Percentiles rank a stretch among this genome's conserved stretches.
Evolutionary conservation across 2,329 filamentous ascomycete genomes (phyloP).

Genomic region (Trichoderma oligosporum): DNA sequence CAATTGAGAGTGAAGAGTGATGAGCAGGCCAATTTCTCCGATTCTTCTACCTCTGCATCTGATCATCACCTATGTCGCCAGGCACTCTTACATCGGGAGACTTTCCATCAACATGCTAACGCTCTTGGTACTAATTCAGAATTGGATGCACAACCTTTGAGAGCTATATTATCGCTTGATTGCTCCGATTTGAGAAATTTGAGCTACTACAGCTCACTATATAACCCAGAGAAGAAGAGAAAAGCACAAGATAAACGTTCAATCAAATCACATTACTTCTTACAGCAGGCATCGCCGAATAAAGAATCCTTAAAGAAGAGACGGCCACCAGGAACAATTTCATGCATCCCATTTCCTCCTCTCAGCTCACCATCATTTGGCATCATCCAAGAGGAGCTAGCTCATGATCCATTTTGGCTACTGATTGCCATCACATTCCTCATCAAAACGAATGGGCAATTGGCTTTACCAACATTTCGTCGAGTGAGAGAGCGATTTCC

Average conservation of each 20-base stretch:
- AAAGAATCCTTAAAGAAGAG: slow-evolving; percentile 28
- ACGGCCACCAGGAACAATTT: slow-evolving; percentile 45
- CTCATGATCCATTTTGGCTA: slow-evolving; percentile 71
- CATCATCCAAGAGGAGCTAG: slow-evolving; percentile 77
- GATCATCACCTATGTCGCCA: background rate
- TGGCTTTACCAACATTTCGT: slow-evolving; percentile 73
- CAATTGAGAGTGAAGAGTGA: background rate
- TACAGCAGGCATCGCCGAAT: slow-evolving; percentile 19
- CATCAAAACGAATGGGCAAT: slow-evolving; percentile 70
- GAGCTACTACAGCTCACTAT: background rate
- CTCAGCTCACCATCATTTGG: slow-evolving; percentile 64
- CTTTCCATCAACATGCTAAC: background rate
- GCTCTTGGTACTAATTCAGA: background rate
- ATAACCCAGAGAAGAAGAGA: background rate
- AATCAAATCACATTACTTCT: slow-evolving; percentile 36
- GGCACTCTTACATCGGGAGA: background rate
- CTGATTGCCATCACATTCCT: slow-evolving; percentile 81
- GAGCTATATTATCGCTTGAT: background rate
- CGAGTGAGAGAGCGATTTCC: slow-evolving; percentile 65
- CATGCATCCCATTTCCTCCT: slow-evolving; percentile 62
- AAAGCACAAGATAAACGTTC: slow-evolving; percentile 19
- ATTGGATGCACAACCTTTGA: background rate
- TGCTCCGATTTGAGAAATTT: background rate
- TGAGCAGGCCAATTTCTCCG: background rate
- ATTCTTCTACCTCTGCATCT: background rate